phyloP scores from a whole-genome alignment of 1,284 basidiomycete genomes.

The Trichosporon ovoides region DNA sequence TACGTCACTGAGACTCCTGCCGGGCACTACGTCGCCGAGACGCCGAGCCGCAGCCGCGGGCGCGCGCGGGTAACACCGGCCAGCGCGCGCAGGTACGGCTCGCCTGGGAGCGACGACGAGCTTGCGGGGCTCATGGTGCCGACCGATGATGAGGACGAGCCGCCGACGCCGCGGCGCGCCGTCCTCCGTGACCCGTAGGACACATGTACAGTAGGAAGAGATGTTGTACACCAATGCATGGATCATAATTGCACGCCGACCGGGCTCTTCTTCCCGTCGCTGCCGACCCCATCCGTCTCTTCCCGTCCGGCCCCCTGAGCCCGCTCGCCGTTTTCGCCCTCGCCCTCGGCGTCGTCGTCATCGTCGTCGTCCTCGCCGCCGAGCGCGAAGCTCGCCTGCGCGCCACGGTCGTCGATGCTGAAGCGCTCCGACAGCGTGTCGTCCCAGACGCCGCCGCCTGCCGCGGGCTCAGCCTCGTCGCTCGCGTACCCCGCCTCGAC shows the following conservation, averaged over 20 bases:
- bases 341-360: slow-evolving; percentile 7
- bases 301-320: neutral
- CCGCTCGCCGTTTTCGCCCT: no score
- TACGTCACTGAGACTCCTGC: slow-evolving; percentile 11
- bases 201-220: neutral
- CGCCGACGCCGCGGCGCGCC: slow-evolving; percentile 15
- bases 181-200: neutral
- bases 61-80: neutral
- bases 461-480: neutral
- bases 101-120: slow-evolving; percentile 23
- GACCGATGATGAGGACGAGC: slow-evolving; percentile 43
- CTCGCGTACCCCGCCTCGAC: neutral
- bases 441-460: slow-evolving; percentile 26
- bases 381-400: neutral
- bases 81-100: neutral
- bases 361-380: slow-evolving; percentile 36
- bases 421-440: slow-evolving; percentile 12
- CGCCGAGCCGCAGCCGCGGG: slow-evolving; percentile 6
- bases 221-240: neutral
- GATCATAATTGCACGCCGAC: neutral
- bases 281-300: neutral
- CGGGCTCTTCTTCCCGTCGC: neutral
- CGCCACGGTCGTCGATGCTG: neutral
- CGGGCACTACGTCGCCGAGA: slow-evolving; percentile 6
- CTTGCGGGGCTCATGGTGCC: slow-evolving; percentile 41